Evolutionary conservation across 768 basidiomycete species (phyloP), one percentile per base, ranked within the genome.

Genomic region (Ephemerocybe angulata): DNA sequence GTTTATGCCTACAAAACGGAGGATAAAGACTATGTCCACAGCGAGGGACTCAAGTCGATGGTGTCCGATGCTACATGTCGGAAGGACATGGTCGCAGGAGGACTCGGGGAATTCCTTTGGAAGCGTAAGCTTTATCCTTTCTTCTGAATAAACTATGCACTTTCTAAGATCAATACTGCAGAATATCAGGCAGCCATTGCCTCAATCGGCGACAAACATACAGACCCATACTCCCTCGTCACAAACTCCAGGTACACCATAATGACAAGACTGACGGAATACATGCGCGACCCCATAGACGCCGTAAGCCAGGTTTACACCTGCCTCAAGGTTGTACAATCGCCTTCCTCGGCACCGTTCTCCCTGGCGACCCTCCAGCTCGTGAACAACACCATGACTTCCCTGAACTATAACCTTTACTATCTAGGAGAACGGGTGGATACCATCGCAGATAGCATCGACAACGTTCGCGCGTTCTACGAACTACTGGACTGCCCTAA

Each of bases 1-100:
- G 83, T 84, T 3, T 90, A 86, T 84, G 86, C 84, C 21, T 88
- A 87, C 1, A 89, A 86, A 3, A 86, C 82, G 15, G 82, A 69
- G 50, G 72, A 88, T 64, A 54, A 72, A 0, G 80, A 88, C 56
- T 90, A 80, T 53, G 66, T 89, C 41, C 75, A 75, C 21, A 79
- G 82, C 67, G 76, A 86, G 63, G 89, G 89, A n/a, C 68, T 88
- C 62, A 84, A 87, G 52, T 72, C 73, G 48, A 67, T 82, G 15
- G 80, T 87, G 3, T 73, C 69, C 59, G 68, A 81, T 47, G 65
- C 72, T n/a, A 56, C 62, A 21, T 86, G 90, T 61, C 79, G 88
- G 21, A 83, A 90, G 60, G 90, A 92, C 65, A 71, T 90, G 30
- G 84, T 89, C 5, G 86, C 88, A 1, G 81, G 84, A 6, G 82